Evolutionary conservation across 208 protist genomes (phyloP).

Genomic region (Crithidia acanthocephali): DNA sequence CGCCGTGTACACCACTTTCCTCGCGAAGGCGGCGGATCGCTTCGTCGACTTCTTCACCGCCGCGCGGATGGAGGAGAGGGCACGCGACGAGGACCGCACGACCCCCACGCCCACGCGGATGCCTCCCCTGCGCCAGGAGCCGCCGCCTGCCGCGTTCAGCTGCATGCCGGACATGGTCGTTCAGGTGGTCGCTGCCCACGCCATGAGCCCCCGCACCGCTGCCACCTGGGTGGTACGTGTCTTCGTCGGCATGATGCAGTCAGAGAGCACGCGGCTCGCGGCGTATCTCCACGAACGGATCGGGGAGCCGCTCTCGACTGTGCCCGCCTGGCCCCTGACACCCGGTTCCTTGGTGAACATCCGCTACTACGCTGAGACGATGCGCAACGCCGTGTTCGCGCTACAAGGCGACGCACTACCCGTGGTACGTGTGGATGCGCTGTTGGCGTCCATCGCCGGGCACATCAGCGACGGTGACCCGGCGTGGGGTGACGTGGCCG

Average conservation of each 20-base stretch:
- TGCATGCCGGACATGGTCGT: constrained; percentile 25
- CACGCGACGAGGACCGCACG: not conserved
- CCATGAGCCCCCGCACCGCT: constrained; percentile 23
- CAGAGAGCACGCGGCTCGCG: constrained; percentile 1
- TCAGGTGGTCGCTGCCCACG: constrained; percentile 20
- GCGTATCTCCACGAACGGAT: not conserved
- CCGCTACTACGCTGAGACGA: constrained; percentile 8
- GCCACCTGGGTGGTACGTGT: constrained; percentile 29
- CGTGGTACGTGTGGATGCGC: constrained; percentile 3
- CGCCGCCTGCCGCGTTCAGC: not conserved
- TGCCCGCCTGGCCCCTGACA: constrained; percentile 8
- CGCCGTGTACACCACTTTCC: constrained; percentile 6
- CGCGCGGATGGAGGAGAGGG: not conserved
- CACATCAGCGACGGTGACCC: not conserved
- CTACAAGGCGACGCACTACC: constrained; percentile 15
- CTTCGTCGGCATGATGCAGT: constrained; percentile 14
- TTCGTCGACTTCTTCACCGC: constrained; percentile 15
- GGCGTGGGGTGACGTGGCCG: not conserved
- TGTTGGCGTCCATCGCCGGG: not conserved
- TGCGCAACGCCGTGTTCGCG: constrained; percentile 19
- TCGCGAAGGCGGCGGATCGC: constrained; percentile 7
- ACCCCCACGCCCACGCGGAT: not conserved
- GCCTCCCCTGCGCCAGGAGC: too few species aligned
- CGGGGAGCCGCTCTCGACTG: not conserved
- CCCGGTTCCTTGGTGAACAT: constrained; percentile 3